A percentile compares a stretch with the other conserved stretches of the same genome.
phyloP scores from a whole-genome alignment of 371 early-diverging fungal species.

The Batrachochytrium dendrobatidis region DNA sequence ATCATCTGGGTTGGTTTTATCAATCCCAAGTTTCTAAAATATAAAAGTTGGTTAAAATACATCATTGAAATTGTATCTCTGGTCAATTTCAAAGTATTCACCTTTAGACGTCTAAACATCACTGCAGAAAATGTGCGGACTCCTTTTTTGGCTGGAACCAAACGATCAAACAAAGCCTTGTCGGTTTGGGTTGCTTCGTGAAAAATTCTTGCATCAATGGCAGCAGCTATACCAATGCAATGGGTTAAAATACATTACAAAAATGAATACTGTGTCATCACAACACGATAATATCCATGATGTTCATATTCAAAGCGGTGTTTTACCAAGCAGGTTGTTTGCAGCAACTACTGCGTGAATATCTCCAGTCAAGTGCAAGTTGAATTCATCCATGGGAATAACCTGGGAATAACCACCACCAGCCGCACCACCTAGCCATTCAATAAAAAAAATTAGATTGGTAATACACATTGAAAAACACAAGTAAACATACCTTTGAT shows the following conservation, averaged over 20 bases:
- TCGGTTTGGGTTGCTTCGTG: constrained; percentile 87
- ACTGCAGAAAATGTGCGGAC: constrained; percentile 69
- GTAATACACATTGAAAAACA: background rate
- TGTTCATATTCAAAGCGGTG: background rate
- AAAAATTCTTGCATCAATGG: constrained; percentile 94
- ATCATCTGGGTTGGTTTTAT: constrained; percentile 65
- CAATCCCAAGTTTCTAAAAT: constrained; percentile 66
- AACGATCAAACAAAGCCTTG: constrained; percentile 77
- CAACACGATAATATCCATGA: background rate
- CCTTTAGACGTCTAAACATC: constrained; percentile 70
- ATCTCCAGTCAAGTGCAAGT: constrained; percentile 95
- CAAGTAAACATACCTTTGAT: constrained; percentile 79
- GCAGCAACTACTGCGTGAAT: constrained; percentile 96
- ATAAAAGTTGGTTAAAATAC: background rate
- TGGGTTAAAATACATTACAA: constrained; percentile 32
- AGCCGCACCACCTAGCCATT: constrained; percentile 88
- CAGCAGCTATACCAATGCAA: constrained; percentile 56
- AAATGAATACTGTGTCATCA: constrained; percentile 8
- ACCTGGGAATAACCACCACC: constrained; percentile 97
- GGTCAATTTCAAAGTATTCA: background rate
- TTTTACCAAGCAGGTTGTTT: constrained; percentile 69
- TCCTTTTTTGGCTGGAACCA: constrained; percentile 84
- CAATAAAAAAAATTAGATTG: background rate
- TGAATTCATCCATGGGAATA: constrained; percentile 98
- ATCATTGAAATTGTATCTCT: background rate